Conservation (phyloP, 495 filamentous ascomycete species). For the Chlorociboria aeruginascens region DNA sequence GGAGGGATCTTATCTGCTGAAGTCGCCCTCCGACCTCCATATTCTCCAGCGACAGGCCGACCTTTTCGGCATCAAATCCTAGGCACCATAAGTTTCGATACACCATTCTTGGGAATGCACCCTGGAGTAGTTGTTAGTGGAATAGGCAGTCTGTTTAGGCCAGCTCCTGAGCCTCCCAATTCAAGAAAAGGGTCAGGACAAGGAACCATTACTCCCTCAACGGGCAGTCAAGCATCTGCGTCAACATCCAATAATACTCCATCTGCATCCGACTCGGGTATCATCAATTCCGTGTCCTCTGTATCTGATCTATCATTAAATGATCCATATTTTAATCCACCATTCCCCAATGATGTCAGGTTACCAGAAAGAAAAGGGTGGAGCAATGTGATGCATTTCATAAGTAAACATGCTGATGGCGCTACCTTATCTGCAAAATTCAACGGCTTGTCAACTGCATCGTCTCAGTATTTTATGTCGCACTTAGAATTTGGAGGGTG, state of each 20-base stretch:
- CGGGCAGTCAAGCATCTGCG: slow-evolving; percentile 7
- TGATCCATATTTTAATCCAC: slow-evolving; percentile 61
- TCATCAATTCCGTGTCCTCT: slow-evolving; percentile 10
- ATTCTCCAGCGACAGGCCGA: slow-evolving; percentile 12
- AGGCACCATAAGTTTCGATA: slow-evolving; percentile 76
- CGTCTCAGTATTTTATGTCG: slow-evolving; percentile 61
- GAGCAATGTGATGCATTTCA: slow-evolving; percentile 59
- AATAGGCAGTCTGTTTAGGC: slow-evolving; percentile 62
- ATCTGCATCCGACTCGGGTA: slow-evolving; percentile 5
- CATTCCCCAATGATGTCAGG: slow-evolving; percentile 59
- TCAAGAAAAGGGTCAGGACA: not conserved
- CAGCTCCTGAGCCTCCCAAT: slow-evolving; percentile 31
- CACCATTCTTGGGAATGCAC: slow-evolving; percentile 80
- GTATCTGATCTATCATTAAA: slow-evolving; percentile 5
- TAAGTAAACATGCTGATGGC: slow-evolving; percentile 64
- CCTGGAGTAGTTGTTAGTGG: slow-evolving; percentile 75
- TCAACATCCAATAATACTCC: slow-evolving; percentile 8
- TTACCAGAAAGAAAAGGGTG: slow-evolving; percentile 53
- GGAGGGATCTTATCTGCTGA: slow-evolving; percentile 79
- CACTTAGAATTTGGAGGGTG: slow-evolving; percentile 74
- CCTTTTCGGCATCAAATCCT: slow-evolving; percentile 65
- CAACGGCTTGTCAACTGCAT: slow-evolving; percentile 42
- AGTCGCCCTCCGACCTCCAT: slow-evolving; percentile 49
- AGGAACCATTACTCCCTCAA: slow-evolving; percentile 5
- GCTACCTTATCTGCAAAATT: too few relatives aligned